Base-by-base conservation (phyloP, 2,329 filamentous ascomycete genomes). In the Fusarium tuaranense region DNA sequence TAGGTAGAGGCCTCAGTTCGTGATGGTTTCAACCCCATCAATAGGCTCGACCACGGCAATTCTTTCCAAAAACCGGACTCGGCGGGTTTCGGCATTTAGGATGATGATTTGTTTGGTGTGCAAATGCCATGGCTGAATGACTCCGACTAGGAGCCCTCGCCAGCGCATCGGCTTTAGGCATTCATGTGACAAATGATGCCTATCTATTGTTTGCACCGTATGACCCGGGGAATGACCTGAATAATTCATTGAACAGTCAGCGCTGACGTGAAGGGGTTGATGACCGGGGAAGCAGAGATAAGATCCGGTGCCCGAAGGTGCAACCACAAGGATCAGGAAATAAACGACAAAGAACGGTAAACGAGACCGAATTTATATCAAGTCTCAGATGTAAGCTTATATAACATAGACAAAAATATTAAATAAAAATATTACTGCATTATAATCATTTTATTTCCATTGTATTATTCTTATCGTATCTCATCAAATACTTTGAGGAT, bases 331-430 rank as follows among this genome's bases (percentile, higher is more conserved):
- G 14, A 16, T 48, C 14, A 2, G 14, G 44, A 10, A 48, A 48
- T 18, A 48, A 48, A 48, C 44, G 14, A 20, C 6, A 13, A 3
- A 22, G 6, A 22, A 13, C n/a, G 0, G n/a, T 8, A 44, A 14
- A 7, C 3, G 1, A 22, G n/a, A 7, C n/a, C 3, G 4, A 20
- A 22, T 22, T 14, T 0, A 44, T 44, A 6, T 20, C 3, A 1
- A 44, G 3, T 13, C 2, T 20, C 22, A 7, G 13, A 44, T 4
- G 39, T 22, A 22, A 44, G 12, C n/a, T 44, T 44, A 25, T 25
- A 16, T 16, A 25, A 48, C 9, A 16, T 8, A 9, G 8, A 25
- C 0, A 48, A 25, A 18, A 48, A 48, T 10, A 6, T 20, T 9
- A 9, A 16, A 46, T 5, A 22, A 16, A 46, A 3, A 34, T 34